These are phyloP conservation scores for Cladorrhinum sp. DNA, from an alignment of 2,329 filamentous ascomycete species.

Conservation along the genomic window DNA sequence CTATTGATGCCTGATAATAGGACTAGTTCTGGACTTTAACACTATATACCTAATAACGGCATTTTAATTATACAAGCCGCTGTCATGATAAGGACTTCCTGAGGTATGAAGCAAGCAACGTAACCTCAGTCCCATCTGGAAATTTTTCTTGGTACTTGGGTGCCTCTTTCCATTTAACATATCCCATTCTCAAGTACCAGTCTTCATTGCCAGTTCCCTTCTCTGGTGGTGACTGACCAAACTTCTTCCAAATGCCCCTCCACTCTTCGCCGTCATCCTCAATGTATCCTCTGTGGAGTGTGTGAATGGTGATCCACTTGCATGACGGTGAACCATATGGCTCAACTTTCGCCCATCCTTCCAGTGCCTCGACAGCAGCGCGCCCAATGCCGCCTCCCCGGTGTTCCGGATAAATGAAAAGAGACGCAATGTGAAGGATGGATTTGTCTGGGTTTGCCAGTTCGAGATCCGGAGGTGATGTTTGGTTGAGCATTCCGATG, in stretches of 20 bases:
- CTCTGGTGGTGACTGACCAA: background rate
- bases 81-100: too few species aligned
- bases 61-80: too few species aligned
- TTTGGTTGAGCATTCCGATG: background rate
- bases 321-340: constrained; percentile 21
- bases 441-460: constrained; percentile 3
- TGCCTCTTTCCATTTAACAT: constrained; percentile 17
- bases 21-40: too few species aligned
- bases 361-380: constrained; percentile 15
- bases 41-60: too few species aligned
- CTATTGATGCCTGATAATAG: too few species aligned
- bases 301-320: constrained; percentile 13
- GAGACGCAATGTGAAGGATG: constrained; percentile 1
- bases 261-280: constrained; percentile 19
- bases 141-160: constrained; percentile 2
- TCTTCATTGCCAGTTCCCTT: constrained; percentile 15
- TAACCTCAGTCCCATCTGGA: constrained; percentile 11
- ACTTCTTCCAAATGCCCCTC: constrained; percentile 1
- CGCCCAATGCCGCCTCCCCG: constrained; percentile 14
- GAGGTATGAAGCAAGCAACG: constrained; percentile 5
- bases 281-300: constrained; percentile 15
- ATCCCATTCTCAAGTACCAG: constrained; percentile 21
- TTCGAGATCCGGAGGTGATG: background rate
- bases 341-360: constrained; percentile 13
- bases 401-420: constrained; percentile 22